These are phyloP conservation scores for Leishmania mexicana DNA, from an alignment of 208 protist species.

Conservation along the genomic window DNA sequence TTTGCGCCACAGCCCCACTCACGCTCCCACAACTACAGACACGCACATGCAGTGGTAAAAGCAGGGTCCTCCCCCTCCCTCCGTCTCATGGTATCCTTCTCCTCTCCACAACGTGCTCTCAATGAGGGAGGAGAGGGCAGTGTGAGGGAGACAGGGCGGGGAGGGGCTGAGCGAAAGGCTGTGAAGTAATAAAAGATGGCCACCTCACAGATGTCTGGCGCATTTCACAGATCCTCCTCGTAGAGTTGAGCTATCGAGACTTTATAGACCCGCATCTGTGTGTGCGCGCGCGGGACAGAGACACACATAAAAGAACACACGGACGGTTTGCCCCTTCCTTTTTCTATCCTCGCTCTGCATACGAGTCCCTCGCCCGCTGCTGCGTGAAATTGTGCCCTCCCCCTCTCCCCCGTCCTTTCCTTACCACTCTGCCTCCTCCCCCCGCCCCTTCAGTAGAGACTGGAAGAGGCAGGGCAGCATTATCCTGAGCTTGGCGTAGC, in stretches of 20 bases:
- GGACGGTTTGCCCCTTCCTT: neutral
- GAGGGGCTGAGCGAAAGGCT: neutral
- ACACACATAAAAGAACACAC: neutral
- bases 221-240: neutral
- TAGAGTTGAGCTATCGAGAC: neutral
- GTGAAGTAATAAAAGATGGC: neutral
- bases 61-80: neutral
- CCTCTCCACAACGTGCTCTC: neutral
- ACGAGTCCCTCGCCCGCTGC: neutral
- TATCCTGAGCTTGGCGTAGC: neutral
- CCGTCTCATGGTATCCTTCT: neutral
- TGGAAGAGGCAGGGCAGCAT: neutral
- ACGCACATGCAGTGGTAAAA: neutral
- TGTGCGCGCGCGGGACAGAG: neutral
- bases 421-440: neutral
- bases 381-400: neutral
- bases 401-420: neutral
- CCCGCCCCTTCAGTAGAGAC: neutral
- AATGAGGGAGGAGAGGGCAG: neutral
- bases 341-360: neutral
- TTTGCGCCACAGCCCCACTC: neutral
- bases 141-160: neutral
- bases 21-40: neutral
- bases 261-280: neutral
- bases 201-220: neutral